These are phyloP conservation scores for Dendryphion nanum DNA, from an alignment of 2,329 filamentous ascomycete species.

Conservation along the genomic window DNA sequence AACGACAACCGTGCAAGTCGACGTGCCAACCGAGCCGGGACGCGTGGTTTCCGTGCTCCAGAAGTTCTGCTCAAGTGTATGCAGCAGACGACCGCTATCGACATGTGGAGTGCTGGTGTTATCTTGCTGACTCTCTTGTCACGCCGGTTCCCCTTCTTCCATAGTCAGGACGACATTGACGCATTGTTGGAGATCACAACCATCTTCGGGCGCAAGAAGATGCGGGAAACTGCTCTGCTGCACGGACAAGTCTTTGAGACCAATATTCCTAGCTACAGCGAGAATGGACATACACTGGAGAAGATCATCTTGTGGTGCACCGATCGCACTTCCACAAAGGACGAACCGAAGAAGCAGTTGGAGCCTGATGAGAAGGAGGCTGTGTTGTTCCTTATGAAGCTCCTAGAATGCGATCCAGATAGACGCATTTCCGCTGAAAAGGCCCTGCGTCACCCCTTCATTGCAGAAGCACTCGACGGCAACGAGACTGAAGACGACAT, in stretches of 20 bases:
- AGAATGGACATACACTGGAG: slow-evolving; percentile 81
- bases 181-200: slow-evolving; percentile 96
- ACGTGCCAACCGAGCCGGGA: slow-evolving; percentile 91
- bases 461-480: slow-evolving; percentile 41
- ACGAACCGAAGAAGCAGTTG: slow-evolving; percentile 49
- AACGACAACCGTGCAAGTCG: slow-evolving; percentile 84
- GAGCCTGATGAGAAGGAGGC: slow-evolving; percentile 69
- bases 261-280: slow-evolving; percentile 85
- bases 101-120: slow-evolving; percentile 97
- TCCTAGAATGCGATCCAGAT: slow-evolving; percentile 73
- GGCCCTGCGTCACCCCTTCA: slow-evolving; percentile 71
- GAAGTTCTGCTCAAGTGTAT: slow-evolving; percentile 98
- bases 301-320: slow-evolving; percentile 97
- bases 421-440: slow-evolving; percentile 73
- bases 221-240: slow-evolving; percentile 77
- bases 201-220: slow-evolving; percentile 82
- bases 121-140: slow-evolving; percentile 93
- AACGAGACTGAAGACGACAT: slow-evolving; percentile 34
- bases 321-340: slow-evolving; percentile 63
- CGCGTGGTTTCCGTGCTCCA: slow-evolving; percentile 90
- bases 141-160: slow-evolving; percentile 95
- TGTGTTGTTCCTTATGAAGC: slow-evolving; percentile 67
- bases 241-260: slow-evolving; percentile 93
- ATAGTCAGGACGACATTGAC: slow-evolving; percentile 96
- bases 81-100: slow-evolving; percentile 85